phyloP scores from a whole-genome alignment of 2,329 filamentous ascomycete species.

The Xylariaceae sp. region DNA sequence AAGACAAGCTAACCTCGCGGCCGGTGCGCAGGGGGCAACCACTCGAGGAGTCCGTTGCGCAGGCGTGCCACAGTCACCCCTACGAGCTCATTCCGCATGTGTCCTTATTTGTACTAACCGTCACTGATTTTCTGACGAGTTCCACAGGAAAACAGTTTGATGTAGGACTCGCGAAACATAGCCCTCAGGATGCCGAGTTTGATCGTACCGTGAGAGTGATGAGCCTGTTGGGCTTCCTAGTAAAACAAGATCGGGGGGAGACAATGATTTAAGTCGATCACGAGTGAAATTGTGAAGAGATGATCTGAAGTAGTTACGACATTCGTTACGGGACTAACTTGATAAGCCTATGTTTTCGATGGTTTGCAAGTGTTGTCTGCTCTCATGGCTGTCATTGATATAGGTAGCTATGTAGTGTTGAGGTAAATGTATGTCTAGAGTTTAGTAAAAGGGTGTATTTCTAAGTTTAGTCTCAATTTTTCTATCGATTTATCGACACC shows the following conservation, averaged over 20 bases:
- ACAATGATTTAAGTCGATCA: background rate
- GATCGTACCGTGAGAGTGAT: slow-evolving; percentile 14
- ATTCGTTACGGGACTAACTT: too few relatives aligned
- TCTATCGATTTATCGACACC: too few relatives aligned
- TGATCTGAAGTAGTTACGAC: too few relatives aligned
- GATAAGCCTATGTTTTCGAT: too few relatives aligned
- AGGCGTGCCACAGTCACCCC: slow-evolving; percentile 3
- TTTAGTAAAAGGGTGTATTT: too few relatives aligned
- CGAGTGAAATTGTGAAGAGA: background rate
- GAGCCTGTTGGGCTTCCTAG: slow-evolving; percentile 13
- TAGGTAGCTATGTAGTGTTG: too few relatives aligned
- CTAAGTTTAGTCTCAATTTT: too few relatives aligned
- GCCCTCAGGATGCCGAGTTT: background rate
- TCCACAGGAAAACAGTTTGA: slow-evolving; percentile 6
- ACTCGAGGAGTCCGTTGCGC: background rate
- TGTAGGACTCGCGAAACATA: background rate
- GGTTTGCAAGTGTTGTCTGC: too few relatives aligned
- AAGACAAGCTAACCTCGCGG: background rate
- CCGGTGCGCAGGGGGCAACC: background rate
- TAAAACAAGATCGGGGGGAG: slow-evolving; percentile 3
- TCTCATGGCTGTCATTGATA: too few relatives aligned
- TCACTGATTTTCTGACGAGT: slow-evolving; percentile 8
- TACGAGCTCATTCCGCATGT: slow-evolving; percentile 14
- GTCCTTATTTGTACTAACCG: slow-evolving; percentile 9
- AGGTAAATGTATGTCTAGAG: too few relatives aligned